Percentiles rank a stretch among this genome's conserved stretches.
Conservation (phyloP, 345 rosid species). For the Erodium maritimum region DNA sequence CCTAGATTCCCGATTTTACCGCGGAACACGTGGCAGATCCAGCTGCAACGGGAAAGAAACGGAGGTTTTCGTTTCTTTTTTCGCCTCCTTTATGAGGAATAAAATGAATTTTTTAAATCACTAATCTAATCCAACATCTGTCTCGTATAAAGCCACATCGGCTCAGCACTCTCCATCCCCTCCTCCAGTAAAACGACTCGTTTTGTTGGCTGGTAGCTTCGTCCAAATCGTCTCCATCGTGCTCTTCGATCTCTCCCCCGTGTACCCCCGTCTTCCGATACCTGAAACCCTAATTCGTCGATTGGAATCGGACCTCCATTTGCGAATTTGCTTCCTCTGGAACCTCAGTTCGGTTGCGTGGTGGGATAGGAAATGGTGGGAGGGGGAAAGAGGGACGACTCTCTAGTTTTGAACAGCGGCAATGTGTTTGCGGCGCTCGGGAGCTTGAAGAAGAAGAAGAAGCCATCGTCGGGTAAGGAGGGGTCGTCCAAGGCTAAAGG, state of each 20-base stretch:
- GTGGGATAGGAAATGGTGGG: constrained; percentile 14
- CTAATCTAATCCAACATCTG: too few relatives aligned
- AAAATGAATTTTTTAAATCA: too few relatives aligned
- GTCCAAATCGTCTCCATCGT: neutral
- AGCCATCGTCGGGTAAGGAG: constrained; percentile 30
- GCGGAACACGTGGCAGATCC: too few relatives aligned
- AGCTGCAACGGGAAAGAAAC: too few relatives aligned
- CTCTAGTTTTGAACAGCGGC: constrained; percentile 28
- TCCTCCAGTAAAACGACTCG: neutral
- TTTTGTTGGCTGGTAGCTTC: neutral
- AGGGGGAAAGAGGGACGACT: constrained; percentile 30
- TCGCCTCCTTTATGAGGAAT: too few relatives aligned
- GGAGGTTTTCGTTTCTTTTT: too few relatives aligned
- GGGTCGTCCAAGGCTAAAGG: constrained; percentile 10
- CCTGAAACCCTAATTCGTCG: too few relatives aligned
- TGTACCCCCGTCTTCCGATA: neutral
- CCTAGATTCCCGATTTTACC: too few relatives aligned
- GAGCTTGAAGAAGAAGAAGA: constrained; percentile 34
- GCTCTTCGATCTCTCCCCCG: neutral
- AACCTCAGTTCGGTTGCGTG: neutral
- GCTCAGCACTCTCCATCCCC: neutral
- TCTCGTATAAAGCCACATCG: too few relatives aligned
- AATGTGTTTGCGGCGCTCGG: constrained; percentile 43
- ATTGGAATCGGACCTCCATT: neutral
- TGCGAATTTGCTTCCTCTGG: neutral